Percentiles rank a stretch among this genome's conserved stretches.
phyloP scores from a whole-genome alignment of 164 flowering plant species.

The Magnolia sinica region DNA sequence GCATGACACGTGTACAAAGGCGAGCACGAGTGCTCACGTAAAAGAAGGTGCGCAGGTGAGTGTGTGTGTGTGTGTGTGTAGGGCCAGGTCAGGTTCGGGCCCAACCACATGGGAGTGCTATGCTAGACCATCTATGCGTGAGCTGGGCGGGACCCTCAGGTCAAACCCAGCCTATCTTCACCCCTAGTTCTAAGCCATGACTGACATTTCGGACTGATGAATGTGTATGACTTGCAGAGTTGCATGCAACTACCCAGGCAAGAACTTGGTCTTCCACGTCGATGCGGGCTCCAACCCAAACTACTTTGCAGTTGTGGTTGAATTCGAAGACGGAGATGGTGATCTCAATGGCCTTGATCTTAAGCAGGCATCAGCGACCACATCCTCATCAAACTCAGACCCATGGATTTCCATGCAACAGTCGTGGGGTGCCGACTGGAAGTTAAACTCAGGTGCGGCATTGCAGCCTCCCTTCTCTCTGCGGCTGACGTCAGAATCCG shows the following conservation, averaged over 20 bases:
- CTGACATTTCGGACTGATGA: background rate
- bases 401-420: conserved; percentile 49
- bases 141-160: too few species aligned
- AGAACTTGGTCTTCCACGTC: conserved; percentile 43
- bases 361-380: conserved; percentile 14
- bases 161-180: too few species aligned
- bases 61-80: too few species aligned
- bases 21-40: too few species aligned
- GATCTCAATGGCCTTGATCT: conserved; percentile 45
- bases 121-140: too few species aligned
- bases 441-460: conserved; percentile 32
- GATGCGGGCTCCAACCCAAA: conserved; percentile 52
- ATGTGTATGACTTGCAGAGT: conserved; percentile 20
- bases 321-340: conserved; percentile 53
- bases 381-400: background rate
- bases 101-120: too few species aligned
- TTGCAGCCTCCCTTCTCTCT: conserved; percentile 51
- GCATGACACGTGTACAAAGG: too few species aligned
- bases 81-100: too few species aligned
- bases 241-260: conserved; percentile 44
- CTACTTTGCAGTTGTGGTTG: conserved; percentile 44
- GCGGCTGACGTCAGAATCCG: conserved; percentile 37
- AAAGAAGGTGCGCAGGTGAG: too few species aligned
- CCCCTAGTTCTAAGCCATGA: too few species aligned
- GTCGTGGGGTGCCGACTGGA: conserved; percentile 74